A percentile compares a stretch with the other conserved stretches of the same genome.
phyloP scores from a whole-genome alignment of 2,329 filamentous ascomycete genomes.

The Fusarium compactum region DNA sequence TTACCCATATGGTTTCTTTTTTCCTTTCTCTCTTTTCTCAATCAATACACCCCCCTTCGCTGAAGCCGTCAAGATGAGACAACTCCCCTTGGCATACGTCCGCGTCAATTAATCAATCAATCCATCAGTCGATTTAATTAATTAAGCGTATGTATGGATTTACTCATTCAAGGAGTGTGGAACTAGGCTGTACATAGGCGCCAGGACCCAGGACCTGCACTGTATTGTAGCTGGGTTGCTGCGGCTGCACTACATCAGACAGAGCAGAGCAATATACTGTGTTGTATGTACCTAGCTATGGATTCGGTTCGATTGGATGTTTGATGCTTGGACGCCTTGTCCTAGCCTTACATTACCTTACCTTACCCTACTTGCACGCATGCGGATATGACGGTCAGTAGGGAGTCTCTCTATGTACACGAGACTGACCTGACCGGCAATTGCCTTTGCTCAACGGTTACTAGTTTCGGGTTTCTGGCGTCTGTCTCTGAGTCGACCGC shows the following conservation, averaged over 20 bases:
- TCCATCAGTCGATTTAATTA: background rate
- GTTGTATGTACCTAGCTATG: slow-evolving; percentile 2
- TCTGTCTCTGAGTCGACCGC: slow-evolving; percentile 45
- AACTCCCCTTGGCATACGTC: slow-evolving; percentile 39
- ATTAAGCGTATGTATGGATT: background rate
- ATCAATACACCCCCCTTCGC: slow-evolving; percentile 29
- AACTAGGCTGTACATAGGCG: slow-evolving; percentile 11
- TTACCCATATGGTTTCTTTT: background rate
- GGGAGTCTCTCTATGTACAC: slow-evolving; percentile 22
- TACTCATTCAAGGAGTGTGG: slow-evolving; percentile 21
- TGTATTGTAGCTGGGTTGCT: slow-evolving; percentile 1
- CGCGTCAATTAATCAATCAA: slow-evolving; percentile 45
- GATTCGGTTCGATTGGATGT: background rate
- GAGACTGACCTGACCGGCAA: slow-evolving; percentile 31
- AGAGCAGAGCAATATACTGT: slow-evolving; percentile 12
- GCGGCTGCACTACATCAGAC: slow-evolving; percentile 11
- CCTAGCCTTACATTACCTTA: slow-evolving; percentile 33
- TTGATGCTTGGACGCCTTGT: slow-evolving; percentile 32
- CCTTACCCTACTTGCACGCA: slow-evolving; percentile 25
- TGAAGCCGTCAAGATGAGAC: slow-evolving; percentile 45
- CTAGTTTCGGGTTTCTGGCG: slow-evolving; percentile 36
- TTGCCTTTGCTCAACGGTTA: slow-evolving; percentile 35
- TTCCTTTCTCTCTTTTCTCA: slow-evolving; percentile 12
- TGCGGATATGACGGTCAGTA: slow-evolving; percentile 23
- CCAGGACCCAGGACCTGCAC: slow-evolving; percentile 10